These are phyloP conservation scores for Cladophialophora yegresii DNA, from an alignment of 2,329 filamentous ascomycete genomes.

Conservation along the genomic window DNA sequence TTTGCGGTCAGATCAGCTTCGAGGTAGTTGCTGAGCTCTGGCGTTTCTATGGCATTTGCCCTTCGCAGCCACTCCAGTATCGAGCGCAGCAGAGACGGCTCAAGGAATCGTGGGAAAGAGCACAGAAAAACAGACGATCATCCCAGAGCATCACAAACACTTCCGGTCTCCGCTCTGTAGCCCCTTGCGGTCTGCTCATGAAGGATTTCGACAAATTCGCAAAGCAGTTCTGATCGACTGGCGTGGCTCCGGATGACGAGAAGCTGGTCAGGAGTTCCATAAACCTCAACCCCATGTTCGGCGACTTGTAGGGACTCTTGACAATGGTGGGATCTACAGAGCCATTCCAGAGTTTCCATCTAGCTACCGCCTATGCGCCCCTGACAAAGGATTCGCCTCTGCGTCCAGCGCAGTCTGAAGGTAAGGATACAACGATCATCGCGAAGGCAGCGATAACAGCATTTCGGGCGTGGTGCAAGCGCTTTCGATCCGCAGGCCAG, in stretches of 20 bases:
- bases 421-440: slow-evolving; percentile 1
- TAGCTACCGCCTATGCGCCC: slow-evolving; percentile 52
- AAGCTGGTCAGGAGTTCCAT: not conserved
- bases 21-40: not conserved
- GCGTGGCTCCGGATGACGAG: not conserved
- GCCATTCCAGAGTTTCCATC: slow-evolving; percentile 59
- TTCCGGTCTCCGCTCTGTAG: not conserved
- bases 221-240: not conserved
- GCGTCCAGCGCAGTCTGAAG: slow-evolving; percentile 16
- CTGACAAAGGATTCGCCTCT: slow-evolving; percentile 48
- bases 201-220: not conserved
- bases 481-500: slow-evolving; percentile 7
- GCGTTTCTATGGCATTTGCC: not conserved
- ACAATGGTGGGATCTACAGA: slow-evolving; percentile 54
- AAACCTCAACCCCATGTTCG: slow-evolving; percentile 50
- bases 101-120: not conserved
- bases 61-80: not conserved
- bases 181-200: not conserved
- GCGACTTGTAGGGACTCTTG: slow-evolving; percentile 36
- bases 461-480: not conserved
- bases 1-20: slow-evolving; percentile 55
- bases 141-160: not conserved
- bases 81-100: not conserved
- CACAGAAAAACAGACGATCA: not conserved
- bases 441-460: not conserved